These are phyloP conservation scores for Rhodotorula sp. DNA, from an alignment of 1,284 basidiomycete genomes.

Conservation along the genomic window DNA sequence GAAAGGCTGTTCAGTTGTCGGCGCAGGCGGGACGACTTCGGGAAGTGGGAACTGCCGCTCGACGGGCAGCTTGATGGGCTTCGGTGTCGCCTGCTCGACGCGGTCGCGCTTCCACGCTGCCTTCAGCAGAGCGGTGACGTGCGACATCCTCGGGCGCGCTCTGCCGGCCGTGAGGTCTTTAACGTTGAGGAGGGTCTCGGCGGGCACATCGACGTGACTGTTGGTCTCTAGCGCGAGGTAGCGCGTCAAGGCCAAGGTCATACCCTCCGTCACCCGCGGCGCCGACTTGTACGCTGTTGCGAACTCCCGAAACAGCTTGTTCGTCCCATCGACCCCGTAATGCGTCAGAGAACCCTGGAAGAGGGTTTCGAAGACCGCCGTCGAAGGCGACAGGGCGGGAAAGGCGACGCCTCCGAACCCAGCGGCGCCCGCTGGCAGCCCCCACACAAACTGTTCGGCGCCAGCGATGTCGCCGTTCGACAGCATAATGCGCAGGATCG, in stretches of 20 bases:
- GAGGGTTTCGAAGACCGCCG: constrained; percentile 19
- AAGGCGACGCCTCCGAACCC: neutral
- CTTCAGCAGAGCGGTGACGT: constrained; percentile 27
- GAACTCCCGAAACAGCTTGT: constrained; percentile 15
- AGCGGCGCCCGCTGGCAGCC: constrained; percentile 13
- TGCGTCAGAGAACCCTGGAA: constrained; percentile 24
- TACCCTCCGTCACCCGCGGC: constrained; percentile 24
- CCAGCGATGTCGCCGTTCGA: constrained; percentile 11
- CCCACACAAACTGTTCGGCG: constrained; percentile 24
- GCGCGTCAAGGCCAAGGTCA: constrained; percentile 25
- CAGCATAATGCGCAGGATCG: constrained; percentile 16
- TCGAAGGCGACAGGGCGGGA: constrained; percentile 1
- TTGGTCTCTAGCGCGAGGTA: constrained; percentile 22
- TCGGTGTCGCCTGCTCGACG: too few relatives aligned
- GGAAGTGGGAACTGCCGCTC: constrained; percentile 25
- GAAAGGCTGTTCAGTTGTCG: neutral
- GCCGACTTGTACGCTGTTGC: neutral
- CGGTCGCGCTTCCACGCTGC: constrained; percentile 32
- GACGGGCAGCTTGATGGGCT: neutral
- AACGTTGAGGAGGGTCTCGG: constrained; percentile 19
- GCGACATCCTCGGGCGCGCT: constrained; percentile 15
- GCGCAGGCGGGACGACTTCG: neutral
- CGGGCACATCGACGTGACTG: neutral
- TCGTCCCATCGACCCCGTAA: constrained; percentile 21
- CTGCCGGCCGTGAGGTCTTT: constrained; percentile 16